Base-by-base conservation (phyloP, 352 stramenopile genomes). In the Blastocystis sp. region DNA sequence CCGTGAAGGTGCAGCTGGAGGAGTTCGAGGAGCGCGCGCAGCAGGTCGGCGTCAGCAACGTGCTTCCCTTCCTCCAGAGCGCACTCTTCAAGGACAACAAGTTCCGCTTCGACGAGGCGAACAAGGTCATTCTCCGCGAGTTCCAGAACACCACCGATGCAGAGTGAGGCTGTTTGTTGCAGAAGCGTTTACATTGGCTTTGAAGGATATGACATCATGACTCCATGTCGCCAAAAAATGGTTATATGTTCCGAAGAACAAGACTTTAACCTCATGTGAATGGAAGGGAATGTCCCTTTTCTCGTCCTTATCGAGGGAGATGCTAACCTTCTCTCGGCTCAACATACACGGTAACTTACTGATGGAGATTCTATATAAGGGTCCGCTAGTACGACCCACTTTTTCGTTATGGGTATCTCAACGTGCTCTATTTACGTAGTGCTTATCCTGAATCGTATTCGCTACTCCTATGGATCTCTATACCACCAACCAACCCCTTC, bases 311-410 rank as follows among this genome's bases (percentile, higher is more conserved):
- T 93, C 92, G 91, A 94, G 92, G 92, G 91, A 94, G 92, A 94
- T 94, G 92, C 92, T 94, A 94, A 94, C 91, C 91, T 88, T 94
- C 92, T 94, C 92, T 94, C 92, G 92, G 91, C 90, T 94, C 92
- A 94, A 94, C 92, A 91, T 93, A 94, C 92, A 94, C 92, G 48
- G 29, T 49, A 42, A 34, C 29, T 51, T 32, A 53, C 18, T 3
- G 38, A 8, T 0, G 3, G 4, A 32, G 21, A 18, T 27, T 16
- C 34, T 81, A 81, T 81, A 38, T 64, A 81, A 81, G 48, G 34
- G 6, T 36, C 36, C 0, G 36, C 11, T 11, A 1, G 0, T 8
- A 4, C 27, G 11, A n/a, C 7, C 8, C 0, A 32, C 36, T 81
- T 46, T 49, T 64, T 65, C 69, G 44, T 81, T 81, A 81, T 81